Evolutionary conservation across 768 basidiomycete species (phyloP).

Genomic region (Collybia sp.): DNA sequence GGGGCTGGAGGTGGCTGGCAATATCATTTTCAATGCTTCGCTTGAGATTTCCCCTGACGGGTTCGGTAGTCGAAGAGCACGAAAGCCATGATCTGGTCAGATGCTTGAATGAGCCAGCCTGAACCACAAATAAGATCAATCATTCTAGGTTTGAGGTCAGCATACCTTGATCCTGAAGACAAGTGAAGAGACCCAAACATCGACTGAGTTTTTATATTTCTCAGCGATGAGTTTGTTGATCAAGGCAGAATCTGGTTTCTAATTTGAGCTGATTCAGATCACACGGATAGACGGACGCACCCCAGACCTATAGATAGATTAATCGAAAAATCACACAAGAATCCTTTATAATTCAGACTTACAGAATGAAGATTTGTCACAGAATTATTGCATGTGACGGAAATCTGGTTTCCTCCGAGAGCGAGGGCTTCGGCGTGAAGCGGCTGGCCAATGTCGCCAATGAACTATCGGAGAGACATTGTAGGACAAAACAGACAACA

Average conservation of each 20-base stretch:
- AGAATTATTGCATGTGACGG: slow-evolving; percentile 30
- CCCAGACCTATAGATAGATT: slow-evolving; percentile 24
- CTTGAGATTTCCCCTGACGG: slow-evolving; percentile 9
- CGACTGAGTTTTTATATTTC: slow-evolving; percentile 28
- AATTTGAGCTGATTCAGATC: too few species aligned
- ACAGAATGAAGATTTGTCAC: slow-evolving; percentile 41
- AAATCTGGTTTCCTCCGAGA: slow-evolving; percentile 41
- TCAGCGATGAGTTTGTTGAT: slow-evolving; percentile 29
- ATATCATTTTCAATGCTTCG: slow-evolving; percentile 28
- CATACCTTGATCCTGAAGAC: slow-evolving; percentile 34
- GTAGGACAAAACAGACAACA: too few species aligned
- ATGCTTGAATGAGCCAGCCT: slow-evolving; percentile 29
- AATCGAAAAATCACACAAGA: too few species aligned
- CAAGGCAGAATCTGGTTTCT: slow-evolving; percentile 32
- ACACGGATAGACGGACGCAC: slow-evolving; percentile 9
- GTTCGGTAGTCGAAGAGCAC: slow-evolving; percentile 31
- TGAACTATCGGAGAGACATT: slow-evolving; percentile 21
- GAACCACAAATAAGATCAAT: not conserved
- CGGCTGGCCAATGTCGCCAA: slow-evolving; percentile 49
- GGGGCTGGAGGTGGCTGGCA: slow-evolving; percentile 17
- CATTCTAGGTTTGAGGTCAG: too few species aligned
- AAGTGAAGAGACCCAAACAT: slow-evolving; percentile 35
- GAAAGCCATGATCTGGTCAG: slow-evolving; percentile 30
- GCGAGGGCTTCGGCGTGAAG: slow-evolving; percentile 41
- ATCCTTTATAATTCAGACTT: slow-evolving; percentile 7